Base-by-base conservation (phyloP, 2,329 filamentous ascomycete genomes). In the Pleurostoma richardsiae region DNA sequence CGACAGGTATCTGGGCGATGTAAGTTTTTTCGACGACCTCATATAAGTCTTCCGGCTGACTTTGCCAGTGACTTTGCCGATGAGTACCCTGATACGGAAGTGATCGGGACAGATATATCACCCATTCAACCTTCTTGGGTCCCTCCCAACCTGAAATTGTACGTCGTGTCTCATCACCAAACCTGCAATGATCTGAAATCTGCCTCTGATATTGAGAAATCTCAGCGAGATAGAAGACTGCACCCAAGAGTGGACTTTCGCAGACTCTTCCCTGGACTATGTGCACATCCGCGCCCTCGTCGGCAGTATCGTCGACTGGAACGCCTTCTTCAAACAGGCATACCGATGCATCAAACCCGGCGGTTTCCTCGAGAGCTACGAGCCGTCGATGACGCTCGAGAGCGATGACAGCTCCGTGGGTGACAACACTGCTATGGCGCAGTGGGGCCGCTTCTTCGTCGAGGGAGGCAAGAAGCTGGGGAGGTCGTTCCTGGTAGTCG, bases 161-260 rank as follows among this genome's bases (percentile, higher is more conserved):
- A 45, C 36, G 46, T 49, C 7, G 29, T 36, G n/a, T 36, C n/a
- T n/a, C 33, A n/a, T 8, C n/a, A n/a, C n/a, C 8, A 36, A n/a
- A 19, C 19, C 33, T n/a, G 40, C 36, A 42, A 30, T 29, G 40
- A 26, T 30, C 10, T 7, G 5, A 43, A 36, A 19, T n/a, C 33
- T 19, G 19, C 33, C n/a, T 36, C 33, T 36, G 8, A 36, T 36
- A 8, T 36, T 36, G 33, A 19, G 4, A 3, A n/a, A 26, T 4
- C n/a, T 8, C 49, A 58, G 59, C 42, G 53, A 83, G 49, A 75
- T 85, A 40, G 83, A 86, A 56, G 81, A 86, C 56, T 76, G 78
- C 42, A 78, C 79, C 49, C 69, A 58, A 5, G 65, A 67, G 0
- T 73, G 69, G 68, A 80, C 65, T 61, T 79, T 66, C 57, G 26